Percentiles rank a stretch among this genome's conserved stretches.
Conservation (phyloP, 805 yeast species). For the Wickerhamomyces sydowiorum region DNA sequence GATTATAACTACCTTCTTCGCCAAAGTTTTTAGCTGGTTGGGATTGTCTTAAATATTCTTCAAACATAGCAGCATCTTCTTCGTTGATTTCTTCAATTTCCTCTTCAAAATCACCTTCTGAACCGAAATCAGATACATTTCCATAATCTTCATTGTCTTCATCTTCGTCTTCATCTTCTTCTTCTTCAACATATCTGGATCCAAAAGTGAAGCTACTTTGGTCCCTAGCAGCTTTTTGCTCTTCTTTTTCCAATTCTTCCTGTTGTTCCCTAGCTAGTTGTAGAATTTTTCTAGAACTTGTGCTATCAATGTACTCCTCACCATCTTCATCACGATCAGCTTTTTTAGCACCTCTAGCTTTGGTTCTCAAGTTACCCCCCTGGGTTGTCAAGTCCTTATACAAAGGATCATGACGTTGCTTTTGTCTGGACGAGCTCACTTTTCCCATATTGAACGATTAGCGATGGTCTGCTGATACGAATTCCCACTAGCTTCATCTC, state of each 20-base stretch:
- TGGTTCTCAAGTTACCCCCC: conserved; percentile 59
- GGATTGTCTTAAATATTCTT: conserved; percentile 55
- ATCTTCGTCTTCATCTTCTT: conserved; percentile 37
- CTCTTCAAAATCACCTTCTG: conserved; percentile 42
- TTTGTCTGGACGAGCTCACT: conserved; percentile 43
- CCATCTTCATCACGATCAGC: conserved; percentile 37
- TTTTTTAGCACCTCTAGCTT: conserved; percentile 29
- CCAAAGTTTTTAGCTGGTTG: conserved; percentile 27
- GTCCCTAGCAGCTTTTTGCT: conserved; percentile 27
- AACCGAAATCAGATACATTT: conserved; percentile 47
- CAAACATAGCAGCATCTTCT: conserved; percentile 80
- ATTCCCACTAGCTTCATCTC: no score
- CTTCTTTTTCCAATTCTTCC: conserved; percentile 78
- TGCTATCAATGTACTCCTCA: conserved; percentile 72
- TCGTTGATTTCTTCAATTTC: conserved; percentile 65
- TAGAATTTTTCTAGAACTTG: conserved; percentile 76
- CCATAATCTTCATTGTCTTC: conserved; percentile 33
- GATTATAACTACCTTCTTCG: conserved; percentile 46
- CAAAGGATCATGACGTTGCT: conserved; percentile 76
- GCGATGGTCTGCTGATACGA: not conserved
- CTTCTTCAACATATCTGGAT: conserved; percentile 42
- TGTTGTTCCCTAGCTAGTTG: conserved; percentile 91
- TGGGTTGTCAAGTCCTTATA: conserved; percentile 72
- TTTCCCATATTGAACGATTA: conserved; percentile 53
- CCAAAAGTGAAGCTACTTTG: conserved; percentile 23